Evolutionary conservation across 352 stramenopile species (phyloP), one percentile per base, ranked within the genome.

Genomic region (Phytophthora crassamura): DNA sequence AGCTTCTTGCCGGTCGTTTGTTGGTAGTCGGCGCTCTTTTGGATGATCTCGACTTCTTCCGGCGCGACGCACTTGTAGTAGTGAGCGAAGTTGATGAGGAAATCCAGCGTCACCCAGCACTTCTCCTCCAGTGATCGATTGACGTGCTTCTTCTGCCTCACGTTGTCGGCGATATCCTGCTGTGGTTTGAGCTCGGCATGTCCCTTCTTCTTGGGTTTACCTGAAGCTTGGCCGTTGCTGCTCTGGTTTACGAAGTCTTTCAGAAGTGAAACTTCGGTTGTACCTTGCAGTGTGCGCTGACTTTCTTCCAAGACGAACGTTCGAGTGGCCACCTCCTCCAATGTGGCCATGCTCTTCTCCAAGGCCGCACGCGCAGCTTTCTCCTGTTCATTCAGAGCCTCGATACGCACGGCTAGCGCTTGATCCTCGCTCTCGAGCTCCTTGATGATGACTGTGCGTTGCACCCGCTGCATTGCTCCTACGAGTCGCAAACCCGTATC

Each of bases 71-170:
- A 55, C 46, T 91, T 90, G 69, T 91, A 90, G 51, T 93, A 95
- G 47, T 80, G 75, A 11, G 82, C 77, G 16, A 87, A 84, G 36
- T 88, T 80, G 1, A 81, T 41, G 41, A 72, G 40, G 34, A 91
- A 90, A 57, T 95, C 86, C 35, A 95, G 42, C 0, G 63, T 52
- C 1, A 95, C 67, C 86, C 86, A 95, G 7, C 65, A 55, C 41
- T 89, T 93, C 47, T 95, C 84, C 39, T 91, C 84, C 0, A 33
- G 18, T 0, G 77, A 68, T 14, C 83, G 78, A 16, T 85, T 58
- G 0, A 12, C 35, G 39, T 92, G 79, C 14, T 67, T 75, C 51
- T 89, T 95, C 11, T 52, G 39, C 0, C 86, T 77, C 14, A 89
- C 72, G 15, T 45, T 67, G 20, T 90, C 75, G 7, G 64, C 68